Base-by-base conservation (phyloP, 768 basidiomycete genomes). In the Mycena leptocephala region DNA sequence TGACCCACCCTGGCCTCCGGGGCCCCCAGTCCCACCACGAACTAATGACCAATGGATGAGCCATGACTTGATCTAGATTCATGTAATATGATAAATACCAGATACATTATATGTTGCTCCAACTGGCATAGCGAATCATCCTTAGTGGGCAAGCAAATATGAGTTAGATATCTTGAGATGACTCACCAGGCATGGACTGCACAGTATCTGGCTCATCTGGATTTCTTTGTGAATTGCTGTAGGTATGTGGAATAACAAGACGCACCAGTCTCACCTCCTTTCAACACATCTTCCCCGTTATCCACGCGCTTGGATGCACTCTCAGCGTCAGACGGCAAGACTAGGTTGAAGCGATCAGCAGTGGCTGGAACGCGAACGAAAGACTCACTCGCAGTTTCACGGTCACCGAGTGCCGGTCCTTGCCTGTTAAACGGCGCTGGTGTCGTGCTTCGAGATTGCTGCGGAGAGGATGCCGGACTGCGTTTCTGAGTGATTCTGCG, bases 231-330 rank as follows among this genome's bases (percentile, higher is more conserved):
- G n/a, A 53, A 66, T 66, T 3, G 65, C n/a, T 24, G 65, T 48
- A 66, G 48, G 32, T 66, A 66, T 66, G 48, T 66, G 48, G 11
- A 32, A 66, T 66, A 51, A 66, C 48, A 53, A 16, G 22, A 66
- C 48, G 0, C 35, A 61, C 35, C n/a, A 35, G 20, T n/a, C 59
- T 24, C 33, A 39, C 33, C 32, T 22, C 56, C 32, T 61, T 14
- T 37, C 59, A 13, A 24, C 35, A 59, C 24, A 53, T 51, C 70
- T 53, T 26, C 59, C 59, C 59, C 46, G 41, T 26, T 33, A 48
- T n/a, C n/a, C n/a, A 43, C 41, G 37, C 16, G 20, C 24, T 35
- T 61, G 41, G 69, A 58, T 18, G 69, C 69, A 70, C 39, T 46
- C 43, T 33, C n/a, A 22, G 18, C 30, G 56, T 32, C 33, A 18